Conservation (phyloP, 2,329 filamentous ascomycete genomes). For the Talaromyces islandicus region DNA sequence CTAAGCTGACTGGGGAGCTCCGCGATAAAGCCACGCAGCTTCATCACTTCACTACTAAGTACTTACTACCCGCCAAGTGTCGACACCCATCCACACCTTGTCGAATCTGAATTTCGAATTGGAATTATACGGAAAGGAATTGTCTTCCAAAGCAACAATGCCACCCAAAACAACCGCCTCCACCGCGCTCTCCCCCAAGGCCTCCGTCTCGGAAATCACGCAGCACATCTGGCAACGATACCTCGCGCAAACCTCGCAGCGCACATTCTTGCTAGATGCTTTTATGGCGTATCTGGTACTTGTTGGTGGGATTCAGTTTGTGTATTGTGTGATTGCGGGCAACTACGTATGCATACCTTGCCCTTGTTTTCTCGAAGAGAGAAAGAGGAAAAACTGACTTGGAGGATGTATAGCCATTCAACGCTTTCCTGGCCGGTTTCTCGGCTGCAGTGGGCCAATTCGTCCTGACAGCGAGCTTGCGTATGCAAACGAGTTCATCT, state of each 20-base stretch:
- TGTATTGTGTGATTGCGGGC: slow-evolving; percentile 84
- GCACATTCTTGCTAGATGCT: slow-evolving; percentile 82
- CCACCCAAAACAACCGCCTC: slow-evolving; percentile 26
- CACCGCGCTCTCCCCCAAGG: slow-evolving; percentile 32
- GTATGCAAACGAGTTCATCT: slow-evolving; percentile 75
- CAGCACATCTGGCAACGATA: slow-evolving; percentile 73
- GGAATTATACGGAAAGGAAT: too few relatives aligned
- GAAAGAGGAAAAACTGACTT: too few relatives aligned
- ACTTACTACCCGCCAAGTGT: too few relatives aligned
- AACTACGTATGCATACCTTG: slow-evolving; percentile 74
- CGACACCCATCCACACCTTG: not conserved
- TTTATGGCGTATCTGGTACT: slow-evolving; percentile 85
- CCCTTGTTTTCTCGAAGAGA: not conserved
- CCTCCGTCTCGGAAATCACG: slow-evolving; percentile 52
- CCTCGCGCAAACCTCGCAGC: slow-evolving; percentile 72
- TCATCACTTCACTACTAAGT: not conserved
- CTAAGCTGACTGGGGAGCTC: not conserved
- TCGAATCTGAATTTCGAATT: too few relatives aligned
- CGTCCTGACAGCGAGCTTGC: slow-evolving; percentile 81
- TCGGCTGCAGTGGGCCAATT: slow-evolving; percentile 93
- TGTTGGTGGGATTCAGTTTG: slow-evolving; percentile 84
- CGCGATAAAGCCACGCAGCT: slow-evolving; percentile 12
- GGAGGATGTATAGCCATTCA: slow-evolving; percentile 68
- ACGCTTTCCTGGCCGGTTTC: slow-evolving; percentile 95
- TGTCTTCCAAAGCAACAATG: slow-evolving; percentile 16